Evolutionary conservation across 116 monocot genomes (phyloP).

Genomic region (Papilionanthe hybrid): DNA sequence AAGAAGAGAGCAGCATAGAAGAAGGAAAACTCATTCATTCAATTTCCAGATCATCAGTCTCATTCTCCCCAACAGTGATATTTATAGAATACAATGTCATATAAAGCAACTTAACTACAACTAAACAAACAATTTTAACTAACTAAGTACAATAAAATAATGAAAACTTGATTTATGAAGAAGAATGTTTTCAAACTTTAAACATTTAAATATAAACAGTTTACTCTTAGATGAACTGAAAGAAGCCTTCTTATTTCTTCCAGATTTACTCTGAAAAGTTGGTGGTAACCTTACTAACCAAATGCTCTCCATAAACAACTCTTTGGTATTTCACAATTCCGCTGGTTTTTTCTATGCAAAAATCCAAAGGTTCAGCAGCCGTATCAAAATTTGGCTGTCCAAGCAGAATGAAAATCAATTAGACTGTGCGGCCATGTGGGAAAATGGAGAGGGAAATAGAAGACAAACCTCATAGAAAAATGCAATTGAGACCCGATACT

Average conservation of each 20-base stretch:
- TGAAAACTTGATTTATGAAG: too few relatives aligned
- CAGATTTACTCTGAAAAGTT: constrained; percentile 35
- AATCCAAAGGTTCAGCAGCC: constrained; percentile 50
- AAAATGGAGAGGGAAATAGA: neutral
- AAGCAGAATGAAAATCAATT: constrained; percentile 6
- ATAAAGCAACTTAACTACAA: too few relatives aligned
- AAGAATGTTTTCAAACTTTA: too few relatives aligned
- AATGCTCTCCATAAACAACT: constrained; percentile 83
- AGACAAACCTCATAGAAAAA: constrained; percentile 80
- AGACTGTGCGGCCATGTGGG: neutral
- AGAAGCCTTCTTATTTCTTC: neutral
- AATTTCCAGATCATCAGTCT: too few relatives aligned
- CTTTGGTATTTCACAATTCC: constrained; percentile 44
- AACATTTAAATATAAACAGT: too few relatives aligned
- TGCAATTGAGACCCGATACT: constrained; percentile 72
- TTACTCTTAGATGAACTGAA: too few relatives aligned
- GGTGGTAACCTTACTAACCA: constrained; percentile 64
- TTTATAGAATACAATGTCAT: too few relatives aligned
- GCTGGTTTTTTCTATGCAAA: constrained; percentile 50
- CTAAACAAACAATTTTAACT: too few relatives aligned
- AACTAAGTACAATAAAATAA: too few relatives aligned
- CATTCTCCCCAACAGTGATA: too few relatives aligned
- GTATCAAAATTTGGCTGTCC: constrained; percentile 77
- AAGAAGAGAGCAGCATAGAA: too few relatives aligned
- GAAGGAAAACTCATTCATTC: too few relatives aligned